Base-by-base conservation (phyloP, 1,139 yeast genomes). In the Magnusiomyces clavatus region DNA sequence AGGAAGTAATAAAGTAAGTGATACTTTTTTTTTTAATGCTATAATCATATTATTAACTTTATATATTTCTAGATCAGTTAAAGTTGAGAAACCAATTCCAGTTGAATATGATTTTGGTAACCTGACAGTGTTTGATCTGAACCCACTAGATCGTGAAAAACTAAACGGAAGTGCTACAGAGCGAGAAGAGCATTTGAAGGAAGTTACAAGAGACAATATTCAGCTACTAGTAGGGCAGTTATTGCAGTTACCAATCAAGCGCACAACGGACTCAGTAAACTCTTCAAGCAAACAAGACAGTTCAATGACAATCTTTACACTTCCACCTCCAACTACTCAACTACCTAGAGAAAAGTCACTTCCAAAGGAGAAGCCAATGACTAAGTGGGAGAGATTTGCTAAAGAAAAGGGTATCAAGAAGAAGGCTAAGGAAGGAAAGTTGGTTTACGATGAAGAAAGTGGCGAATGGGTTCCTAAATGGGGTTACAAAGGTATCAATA, bases 391-490 rank as follows among this genome's bases (percentile, higher is more conserved):
- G 73, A 78, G 79, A 67, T 94, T 94, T 74, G 99, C 99, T 57
- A 85, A 86, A 54, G 86, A 81, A 77, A 94, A 94, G 75, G 97
- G 97, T 61, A 94, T 94, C 67, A 77, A 85, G 71, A 78, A 95
- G 69, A 89, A 87, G 76, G 86, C 87, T 59, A 89, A 83, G 69
- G 85, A 87, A 40, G 97, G 96, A 49, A 92, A 88, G 73, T 76
- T 84, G 80, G 90, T 87, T 39, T 94, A 74, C 63, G 96, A 92
- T 68, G 97, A 94, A 69, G 94, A 78, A 46, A 72, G 79, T 34
- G 92, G 92, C 50, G 90, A 89, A 70, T 94, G 98, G 98, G 96
- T 85, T 56, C 94, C 95, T 62, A 90, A 89, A 70, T 94, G 98
- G 98, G 99, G 99, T 55, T 92, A 84, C 74, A 83, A 86, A 61